Evolutionary conservation across 2,329 filamentous ascomycete genomes (phyloP), one percentile per base, ranked within the genome.

Genomic region (Macroventuria anomochaeta): DNA sequence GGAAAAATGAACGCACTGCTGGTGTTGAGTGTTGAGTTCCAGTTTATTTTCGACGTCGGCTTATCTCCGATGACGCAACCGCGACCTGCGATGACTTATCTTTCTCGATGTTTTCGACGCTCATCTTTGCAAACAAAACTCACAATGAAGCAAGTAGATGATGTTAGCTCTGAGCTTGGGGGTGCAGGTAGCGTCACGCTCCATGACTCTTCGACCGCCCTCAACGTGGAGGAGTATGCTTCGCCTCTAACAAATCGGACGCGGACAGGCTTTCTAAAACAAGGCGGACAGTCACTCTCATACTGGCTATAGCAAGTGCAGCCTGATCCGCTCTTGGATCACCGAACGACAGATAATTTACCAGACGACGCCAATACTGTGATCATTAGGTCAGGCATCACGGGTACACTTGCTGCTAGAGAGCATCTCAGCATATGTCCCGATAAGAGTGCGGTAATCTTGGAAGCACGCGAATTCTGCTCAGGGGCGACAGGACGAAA

Each of bases 351-450:
- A 5, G 33, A 62, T 8, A 44, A 61, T 1, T 48, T 76, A 8
- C 72, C 74, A 13, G 7, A 44, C 2, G 52, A 63, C 15, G 64
- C 61, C 23, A 68, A 76, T 52, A 72, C 71, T 34, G 56, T 75
- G 10, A 61, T 76, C 13, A 66, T 76, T 23, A 72, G 74, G 5
- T 70, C 68, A 7, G 73, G 74, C 20, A 58, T 69, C 25, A 65
- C 58, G 7, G 63, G 63, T 1, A 63, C 64, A 7, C 42, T 67
- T 0, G 49, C 65, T 10, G 53, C 65, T 2, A 63, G 59, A 29
- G 64, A 67, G 8, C 65, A 63, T 41, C 53, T 67, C 12, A 49
- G 58, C 17, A 61, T 58, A 11, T 64, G 55, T 47, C 65, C 65
- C 2, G 28, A 42, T 1, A 64, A 58, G 37, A 62, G 21, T 11